phyloP scores from a whole-genome alignment of 1,284 basidiomycete genomes.

The Megacollybia platyphylla region DNA sequence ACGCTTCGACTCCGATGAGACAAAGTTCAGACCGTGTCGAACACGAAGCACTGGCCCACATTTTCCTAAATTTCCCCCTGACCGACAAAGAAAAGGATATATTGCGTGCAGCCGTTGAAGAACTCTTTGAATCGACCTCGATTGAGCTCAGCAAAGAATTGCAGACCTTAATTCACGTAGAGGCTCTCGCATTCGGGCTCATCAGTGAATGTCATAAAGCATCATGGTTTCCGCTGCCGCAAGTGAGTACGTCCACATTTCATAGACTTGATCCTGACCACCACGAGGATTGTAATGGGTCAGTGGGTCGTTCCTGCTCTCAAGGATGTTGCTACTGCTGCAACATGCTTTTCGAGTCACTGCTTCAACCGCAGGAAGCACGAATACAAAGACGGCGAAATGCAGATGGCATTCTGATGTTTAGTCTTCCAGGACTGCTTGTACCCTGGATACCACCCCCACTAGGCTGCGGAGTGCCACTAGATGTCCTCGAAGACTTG shows the following conservation, averaged over 20 bases:
- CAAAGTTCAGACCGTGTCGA: slow-evolving; percentile 1
- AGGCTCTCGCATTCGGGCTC: neutral
- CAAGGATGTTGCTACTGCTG: slow-evolving; percentile 9
- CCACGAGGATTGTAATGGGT: slow-evolving; percentile 1
- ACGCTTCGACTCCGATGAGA: slow-evolving; percentile 2
- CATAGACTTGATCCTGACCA: neutral
- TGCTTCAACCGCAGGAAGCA: slow-evolving; percentile 1
- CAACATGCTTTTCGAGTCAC: slow-evolving; percentile 6
- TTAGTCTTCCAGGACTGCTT: slow-evolving; percentile 4
- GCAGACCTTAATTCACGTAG: neutral
- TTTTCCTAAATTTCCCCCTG: neutral
- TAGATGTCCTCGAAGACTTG: slow-evolving; percentile 1
- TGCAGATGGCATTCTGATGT: neutral
- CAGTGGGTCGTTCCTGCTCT: slow-evolving; percentile 1
- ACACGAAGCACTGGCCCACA: slow-evolving; percentile 2
- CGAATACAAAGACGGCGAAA: neutral
- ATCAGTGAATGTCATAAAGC: neutral
- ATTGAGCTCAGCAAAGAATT: neutral
- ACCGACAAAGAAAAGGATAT: neutral
- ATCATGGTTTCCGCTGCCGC: too few relatives aligned
- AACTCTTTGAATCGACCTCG: neutral
- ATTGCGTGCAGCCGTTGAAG: neutral
- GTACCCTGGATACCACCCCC: slow-evolving; percentile 10
- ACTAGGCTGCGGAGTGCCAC: slow-evolving; percentile 6
- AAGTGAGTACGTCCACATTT: slow-evolving; percentile 1